phyloP scores from a whole-genome alignment of 176 grass and related monocot species.

The Bolboschoenus planiculmis region DNA sequence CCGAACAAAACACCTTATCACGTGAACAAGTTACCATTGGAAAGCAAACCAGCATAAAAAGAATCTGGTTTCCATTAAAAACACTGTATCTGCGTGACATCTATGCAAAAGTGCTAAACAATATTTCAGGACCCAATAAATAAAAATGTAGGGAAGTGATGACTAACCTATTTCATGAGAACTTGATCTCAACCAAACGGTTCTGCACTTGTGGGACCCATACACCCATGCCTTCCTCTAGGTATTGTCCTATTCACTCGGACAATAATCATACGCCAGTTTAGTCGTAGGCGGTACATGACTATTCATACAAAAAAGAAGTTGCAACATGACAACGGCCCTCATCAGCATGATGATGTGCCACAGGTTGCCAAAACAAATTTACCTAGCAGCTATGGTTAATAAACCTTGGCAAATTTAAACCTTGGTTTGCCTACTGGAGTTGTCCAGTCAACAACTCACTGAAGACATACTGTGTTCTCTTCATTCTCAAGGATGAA shows the following conservation, averaged over 20 bases:
- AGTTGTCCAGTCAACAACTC: neutral
- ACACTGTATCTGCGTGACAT: neutral
- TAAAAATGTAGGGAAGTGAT: neutral
- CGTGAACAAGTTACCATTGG: neutral
- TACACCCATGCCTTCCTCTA: conserved; percentile 33
- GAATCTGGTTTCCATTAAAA: neutral
- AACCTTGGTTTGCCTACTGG: too few relatives aligned
- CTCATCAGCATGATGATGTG: conserved; percentile 44
- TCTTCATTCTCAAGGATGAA: neutral
- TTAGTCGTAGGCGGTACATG: conserved; percentile 68
- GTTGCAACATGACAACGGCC: conserved; percentile 40
- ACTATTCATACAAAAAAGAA: conserved; percentile 61
- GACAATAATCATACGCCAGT: conserved; percentile 60
- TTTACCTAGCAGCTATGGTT: conserved; percentile 60
- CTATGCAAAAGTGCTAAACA: neutral
- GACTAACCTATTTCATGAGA: neutral
- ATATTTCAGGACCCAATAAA: neutral
- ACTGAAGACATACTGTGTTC: neutral
- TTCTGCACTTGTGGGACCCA: conserved; percentile 43
- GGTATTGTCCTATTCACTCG: conserved; percentile 22
- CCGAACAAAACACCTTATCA: neutral
- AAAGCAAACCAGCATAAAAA: neutral
- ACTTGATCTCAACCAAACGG: conserved; percentile 37
- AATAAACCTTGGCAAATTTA: conserved; percentile 58
- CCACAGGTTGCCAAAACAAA: conserved; percentile 66